A percentile compares a stretch with the other conserved stretches of the same genome.
Conservation (phyloP, 2,329 filamentous ascomycete species). For the Polytolypa hystricis region DNA sequence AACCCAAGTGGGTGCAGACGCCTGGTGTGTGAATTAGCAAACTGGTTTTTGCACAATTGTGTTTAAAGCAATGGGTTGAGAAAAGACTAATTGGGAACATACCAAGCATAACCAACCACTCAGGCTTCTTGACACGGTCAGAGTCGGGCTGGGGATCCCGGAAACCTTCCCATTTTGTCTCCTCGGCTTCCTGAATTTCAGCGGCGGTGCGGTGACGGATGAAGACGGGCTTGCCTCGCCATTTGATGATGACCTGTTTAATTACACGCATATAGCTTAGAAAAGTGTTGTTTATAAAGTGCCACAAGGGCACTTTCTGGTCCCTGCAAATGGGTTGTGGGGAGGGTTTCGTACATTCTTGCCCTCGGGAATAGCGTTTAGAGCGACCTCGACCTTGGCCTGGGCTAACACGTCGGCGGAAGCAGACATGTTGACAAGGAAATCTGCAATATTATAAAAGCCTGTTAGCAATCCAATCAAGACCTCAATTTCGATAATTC, state of each 20-base stretch:
- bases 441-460: slow-evolving; percentile 56
- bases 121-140: slow-evolving; percentile 93
- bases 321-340: not conserved
- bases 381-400: slow-evolving; percentile 98
- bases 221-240: slow-evolving; percentile 99
- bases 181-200: slow-evolving; percentile 93
- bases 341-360: slow-evolving; percentile 69
- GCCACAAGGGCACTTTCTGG: not conserved
- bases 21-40: slow-evolving; percentile 39
- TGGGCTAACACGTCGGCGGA: slow-evolving; percentile 97
- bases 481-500: not conserved
- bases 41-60: not conserved
- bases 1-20: slow-evolving; percentile 98
- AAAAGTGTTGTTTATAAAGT: slow-evolving; percentile 4
- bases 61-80: not conserved
- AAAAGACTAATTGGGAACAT: slow-evolving; percentile 21
- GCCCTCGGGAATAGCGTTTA: slow-evolving; percentile 86
- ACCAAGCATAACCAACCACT: slow-evolving; percentile 99
- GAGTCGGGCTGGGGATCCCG: slow-evolving; percentile 85
- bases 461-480: slow-evolving; percentile 17
- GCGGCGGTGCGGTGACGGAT: slow-evolving; percentile 90
- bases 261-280: slow-evolving; percentile 1
- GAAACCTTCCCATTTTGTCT: slow-evolving; percentile 68
- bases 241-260: slow-evolving; percentile 89
- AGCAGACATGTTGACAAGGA: slow-evolving; percentile 99